Evolutionary conservation across 2,329 filamentous ascomycete genomes (phyloP), one percentile per base, ranked within the genome.

Genomic region (Cladosporium sp.): DNA sequence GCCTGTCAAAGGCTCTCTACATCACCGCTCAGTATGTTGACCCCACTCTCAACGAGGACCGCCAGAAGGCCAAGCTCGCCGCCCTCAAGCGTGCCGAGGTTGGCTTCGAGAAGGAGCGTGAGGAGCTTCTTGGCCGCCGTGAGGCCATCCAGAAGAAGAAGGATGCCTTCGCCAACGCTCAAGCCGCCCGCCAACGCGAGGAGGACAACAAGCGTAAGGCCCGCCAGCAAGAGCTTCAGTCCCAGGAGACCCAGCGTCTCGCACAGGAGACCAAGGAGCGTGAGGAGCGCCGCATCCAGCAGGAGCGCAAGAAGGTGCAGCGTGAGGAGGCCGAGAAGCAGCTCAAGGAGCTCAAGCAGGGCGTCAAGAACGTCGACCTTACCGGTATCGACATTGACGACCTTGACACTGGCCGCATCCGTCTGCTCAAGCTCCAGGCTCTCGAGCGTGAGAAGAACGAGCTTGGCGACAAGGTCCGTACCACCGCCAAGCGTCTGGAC

Each of bases 391-490:
- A 97, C 70, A 88, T 84, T 69, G 90, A 89, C 70, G 72, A 75
- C 43, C 66, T 77, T 9, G 73, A 76, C 61, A 72, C 71, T 27
- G 63, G 66, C 43, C 85, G 86, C 57, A 87, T 98, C 61, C 91
- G 93, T 68, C 86, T 88, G 59, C 86, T 98, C 74, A 97, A 97
- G 78, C 81, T 98, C 51, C 86, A 88, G 54, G 92, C 95, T 71
- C 82, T 98, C 9, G 93, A 97, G 74, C 91, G 92, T 62, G 93
- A 97, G 78, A 98, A 97, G 85, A 95, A 92, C 65, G 90, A 93
- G 65, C 84, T 96, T 59, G 88, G 87, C 57, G 90, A 96, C 72
- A 89, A 87, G 67, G 82, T 97, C 47, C 85, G 90, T 62, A 83
- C 95, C 62, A 94, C 91, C 53, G 89, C 86, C 69, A 97, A 96